A percentile compares a stretch with the other conserved stretches of the same genome.
Evolutionary conservation across 768 basidiomycete species (phyloP).

Genomic region (Collybiopsis confluens): DNA sequence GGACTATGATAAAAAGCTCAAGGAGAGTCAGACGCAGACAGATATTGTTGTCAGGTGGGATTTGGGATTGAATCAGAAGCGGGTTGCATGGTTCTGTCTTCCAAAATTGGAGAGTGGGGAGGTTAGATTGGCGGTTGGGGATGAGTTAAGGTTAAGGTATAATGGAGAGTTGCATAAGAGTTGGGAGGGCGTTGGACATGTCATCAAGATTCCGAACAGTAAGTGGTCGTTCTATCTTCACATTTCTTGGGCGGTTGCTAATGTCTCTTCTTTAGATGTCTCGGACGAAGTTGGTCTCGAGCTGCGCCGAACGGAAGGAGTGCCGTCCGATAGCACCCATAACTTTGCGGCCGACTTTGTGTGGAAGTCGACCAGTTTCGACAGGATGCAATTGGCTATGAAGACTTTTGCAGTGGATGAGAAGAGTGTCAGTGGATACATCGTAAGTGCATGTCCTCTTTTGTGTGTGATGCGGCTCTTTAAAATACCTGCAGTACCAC

Average conservation of each 20-base stretch:
- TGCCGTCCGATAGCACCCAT: constrained; percentile 90
- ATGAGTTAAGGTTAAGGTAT: constrained; percentile 89
- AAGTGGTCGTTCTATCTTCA: constrained; percentile 23
- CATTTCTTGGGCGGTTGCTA: neutral
- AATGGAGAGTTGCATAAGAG: constrained; percentile 84
- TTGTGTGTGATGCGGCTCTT: neutral
- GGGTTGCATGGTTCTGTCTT: constrained; percentile 96
- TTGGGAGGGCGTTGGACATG: constrained; percentile 93
- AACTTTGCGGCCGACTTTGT: constrained; percentile 98
- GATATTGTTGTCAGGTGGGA: constrained; percentile 97
- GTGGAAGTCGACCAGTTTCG: constrained; percentile 99
- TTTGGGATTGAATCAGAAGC: constrained; percentile 95
- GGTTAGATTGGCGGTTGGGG: constrained; percentile 93
- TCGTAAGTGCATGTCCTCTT: constrained; percentile 59
- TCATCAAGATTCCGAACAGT: constrained; percentile 99
- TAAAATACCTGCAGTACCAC: constrained; percentile 70
- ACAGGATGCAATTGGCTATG: constrained; percentile 99
- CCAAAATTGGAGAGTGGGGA: constrained; percentile 98
- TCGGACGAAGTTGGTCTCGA: constrained; percentile 98
- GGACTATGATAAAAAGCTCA: constrained; percentile 96
- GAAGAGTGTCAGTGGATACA: constrained; percentile 98
- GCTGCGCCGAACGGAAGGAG: constrained; percentile 83
- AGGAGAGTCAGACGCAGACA: constrained; percentile 98
- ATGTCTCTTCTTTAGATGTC: constrained; percentile 57
- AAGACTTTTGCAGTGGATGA: constrained; percentile 99